These are phyloP conservation scores for Diaporthe aspalathi DNA, from an alignment of 2,329 filamentous ascomycete genomes.

Conservation along the genomic window DNA sequence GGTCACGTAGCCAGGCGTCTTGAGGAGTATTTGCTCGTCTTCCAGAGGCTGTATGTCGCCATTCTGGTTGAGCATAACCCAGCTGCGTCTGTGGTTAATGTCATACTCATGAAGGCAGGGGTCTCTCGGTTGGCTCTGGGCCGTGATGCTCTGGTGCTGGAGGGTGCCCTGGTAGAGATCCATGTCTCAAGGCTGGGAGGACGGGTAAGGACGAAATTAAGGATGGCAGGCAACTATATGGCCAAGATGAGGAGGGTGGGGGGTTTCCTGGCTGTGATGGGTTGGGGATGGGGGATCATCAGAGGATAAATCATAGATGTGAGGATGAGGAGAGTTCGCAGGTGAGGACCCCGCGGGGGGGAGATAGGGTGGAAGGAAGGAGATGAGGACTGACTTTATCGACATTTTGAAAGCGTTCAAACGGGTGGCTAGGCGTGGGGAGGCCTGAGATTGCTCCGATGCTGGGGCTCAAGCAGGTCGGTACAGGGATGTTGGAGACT, in stretches of 20 bases:
- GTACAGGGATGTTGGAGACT: constrained; percentile 24
- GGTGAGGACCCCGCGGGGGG: constrained; percentile 35
- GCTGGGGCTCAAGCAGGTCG: constrained; percentile 25
- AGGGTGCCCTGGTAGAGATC: constrained; percentile 35
- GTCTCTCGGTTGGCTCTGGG: constrained; percentile 58
- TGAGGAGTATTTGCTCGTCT: constrained; percentile 84
- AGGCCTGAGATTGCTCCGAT: constrained; percentile 23
- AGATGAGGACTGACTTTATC: constrained; percentile 62
- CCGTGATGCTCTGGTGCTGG: constrained; percentile 48
- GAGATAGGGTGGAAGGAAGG: constrained; percentile 21
- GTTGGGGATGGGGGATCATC: background rate
- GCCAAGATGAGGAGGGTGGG: background rate
- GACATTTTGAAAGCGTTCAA: constrained; percentile 59
- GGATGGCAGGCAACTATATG: constrained; percentile 5
- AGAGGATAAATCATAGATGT: constrained; percentile 27
- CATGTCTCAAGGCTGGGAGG: constrained; percentile 35
- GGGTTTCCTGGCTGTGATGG: background rate
- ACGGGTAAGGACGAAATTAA: constrained; percentile 19
- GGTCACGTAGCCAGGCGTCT: constrained; percentile 81
- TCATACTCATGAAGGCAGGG: constrained; percentile 52
- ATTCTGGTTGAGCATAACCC: constrained; percentile 89
- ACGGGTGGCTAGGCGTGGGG: constrained; percentile 41
- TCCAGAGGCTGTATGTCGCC: constrained; percentile 85
- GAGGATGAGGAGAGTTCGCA: constrained; percentile 18
- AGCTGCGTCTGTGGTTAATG: constrained; percentile 71